Evolutionary conservation across 1,139 yeast genomes (phyloP), one percentile per base, ranked within the genome.

Genomic region (Protomyces inundatus): DNA sequence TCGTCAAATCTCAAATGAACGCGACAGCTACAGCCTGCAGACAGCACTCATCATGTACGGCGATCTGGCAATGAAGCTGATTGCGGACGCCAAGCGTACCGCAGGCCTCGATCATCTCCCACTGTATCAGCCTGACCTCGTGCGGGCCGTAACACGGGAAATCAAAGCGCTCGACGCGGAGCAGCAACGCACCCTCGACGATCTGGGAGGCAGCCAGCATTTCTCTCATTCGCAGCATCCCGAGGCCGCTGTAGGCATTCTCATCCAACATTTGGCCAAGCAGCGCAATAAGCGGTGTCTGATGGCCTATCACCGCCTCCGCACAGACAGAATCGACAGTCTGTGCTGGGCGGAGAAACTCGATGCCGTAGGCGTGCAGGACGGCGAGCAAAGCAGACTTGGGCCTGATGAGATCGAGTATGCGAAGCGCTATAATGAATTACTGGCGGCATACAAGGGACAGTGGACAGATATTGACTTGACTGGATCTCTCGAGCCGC

Each of bases 271-370:
- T 69, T 75, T 90, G 53, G 86, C 90, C 52, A 85, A 90, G 85
- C 81, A 93, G 66, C 78, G 98, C 64, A 90, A 93, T 75, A 93
- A 93, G 73, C 78, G 98, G 65, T 90, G 97, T 73, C 73, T 93
- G 45, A 74, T 93, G 66, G 97, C 96, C 0, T 90, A 93, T 72
- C 89, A 90, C 72, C 80, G 81, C 67, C 80, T 84, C 34, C 77
- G 98, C 61, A 84, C 95, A 1, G 83, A 82, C 58, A 82, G 84
- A 66, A 76, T 93, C 54, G 88, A 83, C 65, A 84, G 83, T 65
- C 76, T 87, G 71, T 84, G 85, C 1, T 93, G 98, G 98, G 37
- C 51, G 16, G 62, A 58, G 35, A 51, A 40, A 10, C 56, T 58
- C 14, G 54, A 58, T 30, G 46, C 52, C 3, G 56, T 51, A 9